phyloP scores from a whole-genome alignment of 352 stramenopile genomes.

The Phytopythium kandeliae region DNA sequence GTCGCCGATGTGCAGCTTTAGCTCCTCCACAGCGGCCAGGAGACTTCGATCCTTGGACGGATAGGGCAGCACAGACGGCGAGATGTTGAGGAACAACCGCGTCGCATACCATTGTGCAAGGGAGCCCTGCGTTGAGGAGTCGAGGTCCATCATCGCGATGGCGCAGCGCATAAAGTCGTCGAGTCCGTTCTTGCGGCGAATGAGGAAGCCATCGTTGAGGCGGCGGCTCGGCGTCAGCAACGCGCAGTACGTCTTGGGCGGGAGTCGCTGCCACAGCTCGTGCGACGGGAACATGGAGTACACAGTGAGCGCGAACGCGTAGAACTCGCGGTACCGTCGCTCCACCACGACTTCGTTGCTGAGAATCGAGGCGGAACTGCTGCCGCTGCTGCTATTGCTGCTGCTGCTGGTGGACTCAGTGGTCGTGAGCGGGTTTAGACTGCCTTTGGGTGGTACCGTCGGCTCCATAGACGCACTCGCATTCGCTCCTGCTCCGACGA shows the following conservation, averaged over 20 bases:
- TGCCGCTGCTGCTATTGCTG: neutral
- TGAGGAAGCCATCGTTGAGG: slow-evolving; percentile 43
- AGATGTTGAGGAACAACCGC: slow-evolving; percentile 58
- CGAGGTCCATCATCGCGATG: slow-evolving; percentile 54
- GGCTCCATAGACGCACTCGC: neutral
- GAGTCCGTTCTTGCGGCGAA: slow-evolving; percentile 55
- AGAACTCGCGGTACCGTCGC: slow-evolving; percentile 73
- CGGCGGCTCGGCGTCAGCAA: slow-evolving; percentile 7
- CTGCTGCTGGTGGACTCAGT: neutral
- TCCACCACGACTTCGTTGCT: slow-evolving; percentile 43
- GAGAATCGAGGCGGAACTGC: too few relatives aligned
- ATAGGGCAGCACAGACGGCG: slow-evolving; percentile 13
- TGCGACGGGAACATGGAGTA: slow-evolving; percentile 59
- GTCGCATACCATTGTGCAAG: slow-evolving; percentile 67
- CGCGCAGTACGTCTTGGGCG: slow-evolving; percentile 67
- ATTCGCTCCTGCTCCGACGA: neutral
- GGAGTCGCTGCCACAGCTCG: slow-evolving; percentile 48
- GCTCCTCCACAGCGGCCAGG: slow-evolving; percentile 36
- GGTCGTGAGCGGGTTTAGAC: neutral
- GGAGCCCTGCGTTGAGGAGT: slow-evolving; percentile 32
- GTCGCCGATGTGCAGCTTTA: slow-evolving; percentile 39
- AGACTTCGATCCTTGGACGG: slow-evolving; percentile 54
- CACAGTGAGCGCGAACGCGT: slow-evolving; percentile 53
- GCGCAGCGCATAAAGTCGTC: slow-evolving; percentile 58
- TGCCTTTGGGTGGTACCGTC: neutral